Evolutionary conservation across 1,284 basidiomycete genomes (phyloP), one percentile per base, ranked within the genome.

Genomic region (Inonotus hispidus): DNA sequence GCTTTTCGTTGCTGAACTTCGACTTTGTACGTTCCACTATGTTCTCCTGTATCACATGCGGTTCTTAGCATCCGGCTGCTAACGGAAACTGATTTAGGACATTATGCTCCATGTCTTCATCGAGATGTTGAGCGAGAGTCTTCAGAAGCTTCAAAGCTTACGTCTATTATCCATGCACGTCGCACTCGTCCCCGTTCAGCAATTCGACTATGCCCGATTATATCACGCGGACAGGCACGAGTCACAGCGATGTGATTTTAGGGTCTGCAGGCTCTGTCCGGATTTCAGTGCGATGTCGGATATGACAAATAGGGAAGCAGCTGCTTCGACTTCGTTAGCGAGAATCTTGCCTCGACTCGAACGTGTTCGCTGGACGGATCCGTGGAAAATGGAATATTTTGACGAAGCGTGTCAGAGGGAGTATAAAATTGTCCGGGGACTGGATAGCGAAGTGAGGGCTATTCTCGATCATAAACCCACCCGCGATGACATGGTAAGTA

Each of bases 331-430:
- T 32, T 21, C 35, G 29, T 19, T 60, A 19, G 58, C 58, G 27
- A 29, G 19, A 13, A 21, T n/a, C 8, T 38, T 60, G 37, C 49
- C 50, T 11, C 25, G 23, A 29, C 35, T 60, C 14, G 32, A 54
- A 25, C 23, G 52, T 21, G 53, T 60, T 5, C 49, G 32, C 8
- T 60, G 58, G 58, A 53, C 49, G 16, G 41, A 55, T 55, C 50
- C 49, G 10, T 60, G 52, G 58, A 25, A 37, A 11, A 45, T 7
- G 11, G 52, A 19, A 23, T 60, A 41, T 35, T 53, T 53, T 29
- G 58, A 60, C 29, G 58, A 60, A 38, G 41, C 54, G 23, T 53
- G 49, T 25, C 58, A 60, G 37, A 16, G 58, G 21, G 58, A 27
- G 53, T 41, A 39, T 55, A 41, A 41, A 37, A 41, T 55, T 35